Conservation (phyloP, 768 basidiomycete species). For the Boletus vermiculosoides region DNA sequence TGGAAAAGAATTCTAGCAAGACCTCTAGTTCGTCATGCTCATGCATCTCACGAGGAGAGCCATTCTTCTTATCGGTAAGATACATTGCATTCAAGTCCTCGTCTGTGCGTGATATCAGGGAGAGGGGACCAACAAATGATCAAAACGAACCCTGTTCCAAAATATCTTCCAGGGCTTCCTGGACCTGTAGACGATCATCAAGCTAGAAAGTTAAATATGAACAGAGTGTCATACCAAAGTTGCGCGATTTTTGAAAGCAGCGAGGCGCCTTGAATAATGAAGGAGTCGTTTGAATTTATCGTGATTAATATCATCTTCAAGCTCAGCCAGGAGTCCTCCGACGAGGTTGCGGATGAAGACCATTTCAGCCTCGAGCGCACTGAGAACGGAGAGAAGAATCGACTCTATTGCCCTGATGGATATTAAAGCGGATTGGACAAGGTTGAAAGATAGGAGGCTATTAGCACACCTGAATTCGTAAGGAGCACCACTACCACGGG, state of each 20-base stretch:
- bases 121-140: background rate
- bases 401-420: conserved; percentile 84
- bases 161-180: conserved; percentile 89
- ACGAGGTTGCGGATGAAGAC: conserved; percentile 90
- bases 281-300: conserved; percentile 91
- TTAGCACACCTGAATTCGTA: conserved; percentile 79
- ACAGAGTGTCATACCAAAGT: conserved; percentile 53
- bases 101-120: conserved; percentile 46
- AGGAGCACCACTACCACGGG: conserved; percentile 64
- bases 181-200: conserved; percentile 52
- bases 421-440: conserved; percentile 14
- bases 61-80: conserved; percentile 79
- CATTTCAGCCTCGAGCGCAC: conserved; percentile 95
- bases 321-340: conserved; percentile 83
- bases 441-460: conserved; percentile 17
- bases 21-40: conserved; percentile 95
- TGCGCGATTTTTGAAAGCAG: conserved; percentile 89
- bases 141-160: conserved; percentile 73
- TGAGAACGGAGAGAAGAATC: conserved; percentile 85
- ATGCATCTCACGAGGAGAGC: conserved; percentile 52
- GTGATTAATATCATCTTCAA: conserved; percentile 94
- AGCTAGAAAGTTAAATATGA: background rate
- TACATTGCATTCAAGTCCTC: conserved; percentile 97
- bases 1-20: conserved; percentile 90
- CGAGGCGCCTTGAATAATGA: conserved; percentile 87